phyloP scores from a whole-genome alignment of 2,329 filamentous ascomycete species.

The Fusarium sulawesiense region DNA sequence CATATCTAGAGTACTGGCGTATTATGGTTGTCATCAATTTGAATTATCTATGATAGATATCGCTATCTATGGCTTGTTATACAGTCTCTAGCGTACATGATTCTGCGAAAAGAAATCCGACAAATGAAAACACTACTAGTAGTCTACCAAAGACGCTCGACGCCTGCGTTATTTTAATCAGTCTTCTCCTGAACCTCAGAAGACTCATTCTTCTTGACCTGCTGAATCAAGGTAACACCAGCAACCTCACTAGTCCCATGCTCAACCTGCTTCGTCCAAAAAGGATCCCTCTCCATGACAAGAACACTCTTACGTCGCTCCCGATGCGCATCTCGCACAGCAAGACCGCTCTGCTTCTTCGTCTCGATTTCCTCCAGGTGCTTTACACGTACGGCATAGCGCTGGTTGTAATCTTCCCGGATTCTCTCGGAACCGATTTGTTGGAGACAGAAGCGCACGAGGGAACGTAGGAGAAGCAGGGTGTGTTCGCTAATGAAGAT shows the following conservation, averaged over 20 bases:
- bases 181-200: constrained; percentile 19
- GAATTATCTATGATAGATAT: not conserved
- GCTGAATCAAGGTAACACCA: constrained; percentile 51
- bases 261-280: constrained; percentile 58
- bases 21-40: not conserved
- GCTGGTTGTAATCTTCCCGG: constrained; percentile 53
- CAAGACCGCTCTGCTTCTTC: constrained; percentile 49
- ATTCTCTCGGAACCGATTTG: constrained; percentile 56
- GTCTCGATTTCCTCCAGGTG: constrained; percentile 57
- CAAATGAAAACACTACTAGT: not conserved
- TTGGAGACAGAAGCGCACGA: constrained; percentile 52
- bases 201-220: constrained; percentile 42
- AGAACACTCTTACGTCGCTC: constrained; percentile 54
- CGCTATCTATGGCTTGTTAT: not conserved
- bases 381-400: constrained; percentile 52
- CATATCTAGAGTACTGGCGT: too few relatives aligned
- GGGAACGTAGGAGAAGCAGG: constrained; percentile 69
- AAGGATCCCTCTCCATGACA: constrained; percentile 49
- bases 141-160: not conserved
- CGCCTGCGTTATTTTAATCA: constrained; percentile 11
- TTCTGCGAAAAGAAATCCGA: not conserved
- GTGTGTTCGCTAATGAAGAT: constrained; percentile 80
- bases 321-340: constrained; percentile 51
- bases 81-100: not conserved
- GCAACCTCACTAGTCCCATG: constrained; percentile 52